A percentile compares a stretch with the other conserved stretches of the same genome.
Conservation (phyloP, 768 basidiomycete species). For the Russula olivacea region DNA sequence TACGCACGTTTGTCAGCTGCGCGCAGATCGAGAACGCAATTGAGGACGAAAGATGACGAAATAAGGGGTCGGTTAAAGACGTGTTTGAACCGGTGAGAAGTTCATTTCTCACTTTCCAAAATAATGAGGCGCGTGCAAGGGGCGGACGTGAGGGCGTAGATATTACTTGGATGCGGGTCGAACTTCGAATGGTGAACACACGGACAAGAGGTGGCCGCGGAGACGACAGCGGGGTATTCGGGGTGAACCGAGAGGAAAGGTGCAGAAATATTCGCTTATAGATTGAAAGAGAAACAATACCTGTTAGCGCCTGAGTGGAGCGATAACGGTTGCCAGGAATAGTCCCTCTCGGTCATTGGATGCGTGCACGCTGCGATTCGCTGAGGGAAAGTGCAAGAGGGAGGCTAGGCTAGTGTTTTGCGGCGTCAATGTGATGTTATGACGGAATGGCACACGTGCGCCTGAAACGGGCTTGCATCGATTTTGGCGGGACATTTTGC, state of each 20-base stretch:
- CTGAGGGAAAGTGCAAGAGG: background rate
- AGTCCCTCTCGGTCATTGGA: background rate
- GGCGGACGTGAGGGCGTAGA: background rate
- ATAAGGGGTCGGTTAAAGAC: conserved; percentile 1
- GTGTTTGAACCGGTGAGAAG: conserved; percentile 7
- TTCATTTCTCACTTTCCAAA: conserved; percentile 6
- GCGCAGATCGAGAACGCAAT: conserved; percentile 9
- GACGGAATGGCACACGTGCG: conserved; percentile 20
- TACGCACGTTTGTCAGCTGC: conserved; percentile 19
- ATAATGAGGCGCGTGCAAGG: background rate
- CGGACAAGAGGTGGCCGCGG: conserved; percentile 4
- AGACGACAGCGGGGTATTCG: background rate
- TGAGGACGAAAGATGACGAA: conserved; percentile 18
- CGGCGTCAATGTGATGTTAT: background rate
- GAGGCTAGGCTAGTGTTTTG: background rate
- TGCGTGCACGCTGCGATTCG: background rate
- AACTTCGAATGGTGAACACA: background rate
- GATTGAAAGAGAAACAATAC: background rate
- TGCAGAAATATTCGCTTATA: background rate
- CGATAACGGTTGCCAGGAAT: conserved; percentile 4
- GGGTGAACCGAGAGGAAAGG: background rate
- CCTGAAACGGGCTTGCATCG: background rate
- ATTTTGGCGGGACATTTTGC: background rate
- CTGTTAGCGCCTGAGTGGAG: background rate
- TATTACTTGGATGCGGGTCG: background rate